Conservation (phyloP, 176 grass and related monocot genomes). For the Carex pumila region DNA sequence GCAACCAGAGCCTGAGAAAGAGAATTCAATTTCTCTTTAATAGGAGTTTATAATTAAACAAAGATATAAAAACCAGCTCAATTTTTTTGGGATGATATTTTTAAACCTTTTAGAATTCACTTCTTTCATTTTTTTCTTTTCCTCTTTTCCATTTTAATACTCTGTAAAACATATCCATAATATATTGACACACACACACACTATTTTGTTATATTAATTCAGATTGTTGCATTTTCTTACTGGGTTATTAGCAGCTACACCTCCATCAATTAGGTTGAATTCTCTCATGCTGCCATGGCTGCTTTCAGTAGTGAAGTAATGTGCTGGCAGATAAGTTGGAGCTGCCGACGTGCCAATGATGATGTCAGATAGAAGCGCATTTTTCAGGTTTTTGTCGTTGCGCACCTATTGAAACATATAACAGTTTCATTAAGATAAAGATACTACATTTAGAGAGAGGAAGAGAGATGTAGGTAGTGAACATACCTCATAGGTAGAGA, state of each 20-base stretch:
- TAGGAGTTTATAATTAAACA: not conserved
- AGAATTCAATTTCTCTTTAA: not conserved
- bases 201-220: not conserved
- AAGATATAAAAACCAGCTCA: not conserved
- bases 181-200: not conserved
- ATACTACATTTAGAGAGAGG: not conserved
- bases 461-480: not conserved
- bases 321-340: constrained; percentile 72
- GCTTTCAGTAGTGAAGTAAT: constrained; percentile 65
- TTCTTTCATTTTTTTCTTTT: not conserved
- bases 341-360: constrained; percentile 73
- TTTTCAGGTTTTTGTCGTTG: constrained; percentile 31
- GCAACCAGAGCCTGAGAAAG: constrained; percentile 69
- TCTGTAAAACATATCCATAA: not conserved
- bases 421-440: not conserved
- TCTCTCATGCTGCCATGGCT: constrained; percentile 48
- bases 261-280: constrained; percentile 86
- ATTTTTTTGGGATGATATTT: not conserved
- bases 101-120: not conserved
- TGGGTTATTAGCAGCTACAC: constrained; percentile 81
- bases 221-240: constrained; percentile 13
- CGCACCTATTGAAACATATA: constrained; percentile 23
- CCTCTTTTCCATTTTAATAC: not conserved
- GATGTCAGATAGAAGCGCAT: constrained; percentile 81
- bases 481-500: constrained; percentile 61